A percentile compares a stretch with the other conserved stretches of the same genome.
Evolutionary conservation across 2,329 filamentous ascomycete species (phyloP).

Genomic region (Microsporum canis): DNA sequence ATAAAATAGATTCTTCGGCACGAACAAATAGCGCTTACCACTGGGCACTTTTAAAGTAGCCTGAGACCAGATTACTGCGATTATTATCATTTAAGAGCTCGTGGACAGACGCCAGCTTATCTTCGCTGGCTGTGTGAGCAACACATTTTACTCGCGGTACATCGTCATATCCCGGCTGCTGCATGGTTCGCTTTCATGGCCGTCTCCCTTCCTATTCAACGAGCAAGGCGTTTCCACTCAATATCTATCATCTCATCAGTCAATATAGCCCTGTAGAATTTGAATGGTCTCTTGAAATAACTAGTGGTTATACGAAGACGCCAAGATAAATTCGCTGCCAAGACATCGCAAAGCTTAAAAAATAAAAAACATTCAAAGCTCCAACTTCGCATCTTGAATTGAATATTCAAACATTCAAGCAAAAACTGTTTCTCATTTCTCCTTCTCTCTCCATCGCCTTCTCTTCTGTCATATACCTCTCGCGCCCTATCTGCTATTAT

Average conservation of each 20-base stretch:
- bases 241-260: background rate
- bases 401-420: too few relatives aligned
- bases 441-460: background rate
- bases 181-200: background rate
- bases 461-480: background rate
- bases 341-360: background rate
- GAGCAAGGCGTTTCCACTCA: background rate
- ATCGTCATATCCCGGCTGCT: background rate
- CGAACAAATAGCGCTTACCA: slow-evolving; percentile 25
- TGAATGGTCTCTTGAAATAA: background rate
- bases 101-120: background rate
- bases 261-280: too few relatives aligned
- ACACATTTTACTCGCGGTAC: background rate
- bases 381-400: too few relatives aligned
- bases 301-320: background rate
- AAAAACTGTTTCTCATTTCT: background rate
- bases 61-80: slow-evolving; percentile 9
- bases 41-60: slow-evolving; percentile 37
- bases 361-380: background rate
- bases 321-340: background rate
- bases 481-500: background rate
- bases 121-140: background rate
- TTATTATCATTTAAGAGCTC: background rate
- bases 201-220: background rate
- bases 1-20: background rate